These are phyloP conservation scores for Pseudocercospora crystallina DNA, from an alignment of 2,329 filamentous ascomycete species.

Conservation along the genomic window DNA sequence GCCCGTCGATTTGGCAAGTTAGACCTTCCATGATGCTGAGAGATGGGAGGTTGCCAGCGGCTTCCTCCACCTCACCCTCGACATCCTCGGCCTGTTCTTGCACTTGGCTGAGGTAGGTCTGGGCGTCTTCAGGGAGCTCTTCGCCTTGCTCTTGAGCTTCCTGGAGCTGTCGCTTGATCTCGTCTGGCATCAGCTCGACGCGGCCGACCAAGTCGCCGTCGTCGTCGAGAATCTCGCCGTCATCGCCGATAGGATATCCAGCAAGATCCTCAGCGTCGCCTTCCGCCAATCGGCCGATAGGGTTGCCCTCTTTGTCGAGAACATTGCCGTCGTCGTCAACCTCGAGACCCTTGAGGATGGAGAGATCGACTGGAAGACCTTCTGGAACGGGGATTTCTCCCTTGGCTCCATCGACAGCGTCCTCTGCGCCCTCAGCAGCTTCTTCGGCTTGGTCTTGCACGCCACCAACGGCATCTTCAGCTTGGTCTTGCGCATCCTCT, in stretches of 20 bases:
- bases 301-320: slow-evolving; percentile 51
- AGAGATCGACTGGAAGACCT: slow-evolving; percentile 44
- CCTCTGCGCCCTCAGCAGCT: slow-evolving; percentile 33
- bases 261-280: slow-evolving; percentile 54
- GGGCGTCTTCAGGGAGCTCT: slow-evolving; percentile 37
- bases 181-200: slow-evolving; percentile 50
- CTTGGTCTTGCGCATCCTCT: slow-evolving; percentile 28
- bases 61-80: slow-evolving; percentile 29
- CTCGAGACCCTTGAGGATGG: slow-evolving; percentile 51
- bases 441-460: slow-evolving; percentile 30
- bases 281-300: slow-evolving; percentile 51
- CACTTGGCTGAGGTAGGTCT: slow-evolving; percentile 34
- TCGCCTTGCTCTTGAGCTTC: slow-evolving; percentile 39
- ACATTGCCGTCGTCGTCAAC: slow-evolving; percentile 57
- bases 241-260: slow-evolving; percentile 53
- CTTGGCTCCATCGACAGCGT: slow-evolving; percentile 34
- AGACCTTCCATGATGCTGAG: slow-evolving; percentile 50
- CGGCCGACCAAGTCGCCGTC: slow-evolving; percentile 57
- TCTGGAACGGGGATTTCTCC: slow-evolving; percentile 38
- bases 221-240: slow-evolving; percentile 57
- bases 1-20: slow-evolving; percentile 47
- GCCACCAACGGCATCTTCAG: slow-evolving; percentile 24
- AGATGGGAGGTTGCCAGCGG: slow-evolving; percentile 41
- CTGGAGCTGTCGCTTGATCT: slow-evolving; percentile 43
- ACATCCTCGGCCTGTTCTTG: slow-evolving; percentile 26